phyloP scores from a whole-genome alignment of 495 filamentous ascomycete species.

The Niebla homalea region DNA sequence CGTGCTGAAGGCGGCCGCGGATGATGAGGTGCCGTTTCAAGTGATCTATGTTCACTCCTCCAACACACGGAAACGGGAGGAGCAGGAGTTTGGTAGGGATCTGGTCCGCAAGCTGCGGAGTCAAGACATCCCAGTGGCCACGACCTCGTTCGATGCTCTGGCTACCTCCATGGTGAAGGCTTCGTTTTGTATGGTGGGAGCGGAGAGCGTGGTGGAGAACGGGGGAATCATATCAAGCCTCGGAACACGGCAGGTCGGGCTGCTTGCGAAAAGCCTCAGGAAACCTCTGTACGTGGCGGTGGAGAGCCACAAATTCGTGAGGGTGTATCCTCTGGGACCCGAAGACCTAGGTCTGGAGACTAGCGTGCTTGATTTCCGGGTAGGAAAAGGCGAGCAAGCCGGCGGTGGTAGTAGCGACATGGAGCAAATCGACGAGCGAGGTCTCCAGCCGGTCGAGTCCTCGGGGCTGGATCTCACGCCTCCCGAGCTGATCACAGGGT shows the following conservation, averaged over 20 bases:
- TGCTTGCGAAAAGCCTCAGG: conserved; percentile 60
- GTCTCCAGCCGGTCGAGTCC: conserved; percentile 5
- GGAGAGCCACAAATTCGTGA: conserved; percentile 90
- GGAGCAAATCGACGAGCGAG: conserved; percentile 18
- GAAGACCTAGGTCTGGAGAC: conserved; percentile 67
- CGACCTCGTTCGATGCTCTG: conserved; percentile 66
- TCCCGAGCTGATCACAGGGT: conserved; percentile 62
- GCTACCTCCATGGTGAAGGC: conserved; percentile 76
- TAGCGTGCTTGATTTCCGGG: conserved; percentile 57
- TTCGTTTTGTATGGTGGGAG: conserved; percentile 73
- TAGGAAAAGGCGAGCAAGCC: conserved; percentile 35
- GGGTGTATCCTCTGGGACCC: conserved; percentile 65
- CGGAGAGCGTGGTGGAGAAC: conserved; percentile 90
- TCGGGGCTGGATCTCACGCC: conserved; percentile 73
- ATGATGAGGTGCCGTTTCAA: conserved; percentile 57
- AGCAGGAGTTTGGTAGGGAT: conserved; percentile 19
- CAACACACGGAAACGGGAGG: background rate
- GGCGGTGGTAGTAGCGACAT: conserved; percentile 20
- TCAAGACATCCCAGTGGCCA: conserved; percentile 69
- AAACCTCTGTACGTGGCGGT: conserved; percentile 85
- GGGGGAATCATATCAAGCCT: conserved; percentile 82
- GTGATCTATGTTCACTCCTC: conserved; percentile 62
- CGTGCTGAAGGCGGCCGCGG: conserved; percentile 58
- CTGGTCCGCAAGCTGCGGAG: conserved; percentile 56
- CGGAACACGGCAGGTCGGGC: conserved; percentile 83